These are phyloP conservation scores for Raffaelea albimanens DNA, from an alignment of 2,329 filamentous ascomycete species.

Conservation along the genomic window DNA sequence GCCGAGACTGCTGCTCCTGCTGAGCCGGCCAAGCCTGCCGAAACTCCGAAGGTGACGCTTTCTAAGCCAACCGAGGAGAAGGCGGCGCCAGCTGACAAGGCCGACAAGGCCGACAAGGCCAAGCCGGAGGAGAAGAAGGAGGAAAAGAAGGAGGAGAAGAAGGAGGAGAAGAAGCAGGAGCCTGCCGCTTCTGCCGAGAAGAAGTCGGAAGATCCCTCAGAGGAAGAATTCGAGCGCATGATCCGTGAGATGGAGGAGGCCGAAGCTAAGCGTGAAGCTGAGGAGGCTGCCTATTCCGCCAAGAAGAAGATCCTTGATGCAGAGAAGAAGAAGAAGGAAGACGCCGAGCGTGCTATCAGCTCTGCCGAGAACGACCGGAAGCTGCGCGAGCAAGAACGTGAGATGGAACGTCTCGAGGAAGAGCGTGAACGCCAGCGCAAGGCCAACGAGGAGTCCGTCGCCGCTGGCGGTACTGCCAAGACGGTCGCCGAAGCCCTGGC, in stretches of 20 bases:
- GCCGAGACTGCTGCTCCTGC: background rate
- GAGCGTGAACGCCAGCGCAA: conserved; percentile 52
- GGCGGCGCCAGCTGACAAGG: background rate
- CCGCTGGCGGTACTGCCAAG: conserved; percentile 25
- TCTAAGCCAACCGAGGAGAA: background rate
- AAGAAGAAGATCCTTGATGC: conserved; percentile 11
- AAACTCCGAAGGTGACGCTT: too few species aligned
- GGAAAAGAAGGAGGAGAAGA: conserved; percentile 16
- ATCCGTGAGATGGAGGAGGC: conserved; percentile 18
- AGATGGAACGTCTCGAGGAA: conserved; percentile 65
- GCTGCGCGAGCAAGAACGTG: conserved; percentile 62
- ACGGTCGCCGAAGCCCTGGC: conserved; percentile 44
- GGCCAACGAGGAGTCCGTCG: conserved; percentile 36
- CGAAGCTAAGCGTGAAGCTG: conserved; percentile 13
- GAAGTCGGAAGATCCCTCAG: too few species aligned
- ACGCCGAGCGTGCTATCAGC: conserved; percentile 9
- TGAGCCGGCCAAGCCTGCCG: conserved; percentile 1
- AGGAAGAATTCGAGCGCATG: conserved; percentile 20
- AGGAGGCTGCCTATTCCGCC: conserved; percentile 10
- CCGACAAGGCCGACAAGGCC: background rate
- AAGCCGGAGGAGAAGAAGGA: conserved; percentile 1
- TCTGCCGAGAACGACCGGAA: conserved; percentile 29
- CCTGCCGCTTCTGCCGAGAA: conserved; percentile 19
- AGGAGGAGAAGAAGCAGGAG: conserved; percentile 18
- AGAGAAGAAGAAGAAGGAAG: conserved; percentile 10